These are phyloP conservation scores for Epichloe festucae DNA, from an alignment of 2,329 filamentous ascomycete species.

Conservation along the genomic window DNA sequence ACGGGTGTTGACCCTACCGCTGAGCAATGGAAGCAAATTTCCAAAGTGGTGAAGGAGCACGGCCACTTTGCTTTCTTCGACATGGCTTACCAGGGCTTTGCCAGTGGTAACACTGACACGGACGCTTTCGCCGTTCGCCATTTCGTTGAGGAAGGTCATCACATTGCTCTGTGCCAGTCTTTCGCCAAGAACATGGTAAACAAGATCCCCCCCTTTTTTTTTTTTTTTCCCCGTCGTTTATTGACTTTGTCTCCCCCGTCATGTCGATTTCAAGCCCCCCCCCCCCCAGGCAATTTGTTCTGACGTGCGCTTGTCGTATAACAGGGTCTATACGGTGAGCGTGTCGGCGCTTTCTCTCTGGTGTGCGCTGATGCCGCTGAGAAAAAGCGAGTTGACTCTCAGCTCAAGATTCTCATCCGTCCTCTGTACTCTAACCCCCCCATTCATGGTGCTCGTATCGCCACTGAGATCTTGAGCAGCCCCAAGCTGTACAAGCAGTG, in stretches of 20 bases:
- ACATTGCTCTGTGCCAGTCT: slow-evolving; percentile 77
- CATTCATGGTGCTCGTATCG: slow-evolving; percentile 89
- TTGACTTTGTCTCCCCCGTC: background rate
- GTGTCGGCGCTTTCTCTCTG: slow-evolving; percentile 91
- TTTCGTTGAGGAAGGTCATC: slow-evolving; percentile 87
- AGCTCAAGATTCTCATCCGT: slow-evolving; percentile 96
- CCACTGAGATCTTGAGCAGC: slow-evolving; percentile 82
- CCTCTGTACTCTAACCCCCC: slow-evolving; percentile 99
- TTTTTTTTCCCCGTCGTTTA: background rate
- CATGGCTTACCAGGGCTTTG: slow-evolving; percentile 99
- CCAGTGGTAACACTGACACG: slow-evolving; percentile 78
- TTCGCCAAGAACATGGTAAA: slow-evolving; percentile 98
- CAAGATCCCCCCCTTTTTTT: background rate
- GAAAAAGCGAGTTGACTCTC: slow-evolving; percentile 90
- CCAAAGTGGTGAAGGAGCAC: slow-evolving; percentile 70
- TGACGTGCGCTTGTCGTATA: background rate
- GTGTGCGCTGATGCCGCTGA: slow-evolving; percentile 76
- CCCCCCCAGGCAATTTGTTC: background rate
- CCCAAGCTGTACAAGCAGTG: slow-evolving; percentile 79
- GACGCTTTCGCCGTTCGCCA: slow-evolving; percentile 89
- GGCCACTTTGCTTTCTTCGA: slow-evolving; percentile 95
- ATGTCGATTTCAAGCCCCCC: background rate
- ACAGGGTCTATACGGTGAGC: slow-evolving; percentile 93
- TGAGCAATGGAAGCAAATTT: slow-evolving; percentile 88
- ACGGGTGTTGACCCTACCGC: slow-evolving; percentile 88